These are phyloP conservation scores for Arthrinium phaeospermum DNA, from an alignment of 2,329 filamentous ascomycete genomes.

Conservation along the genomic window DNA sequence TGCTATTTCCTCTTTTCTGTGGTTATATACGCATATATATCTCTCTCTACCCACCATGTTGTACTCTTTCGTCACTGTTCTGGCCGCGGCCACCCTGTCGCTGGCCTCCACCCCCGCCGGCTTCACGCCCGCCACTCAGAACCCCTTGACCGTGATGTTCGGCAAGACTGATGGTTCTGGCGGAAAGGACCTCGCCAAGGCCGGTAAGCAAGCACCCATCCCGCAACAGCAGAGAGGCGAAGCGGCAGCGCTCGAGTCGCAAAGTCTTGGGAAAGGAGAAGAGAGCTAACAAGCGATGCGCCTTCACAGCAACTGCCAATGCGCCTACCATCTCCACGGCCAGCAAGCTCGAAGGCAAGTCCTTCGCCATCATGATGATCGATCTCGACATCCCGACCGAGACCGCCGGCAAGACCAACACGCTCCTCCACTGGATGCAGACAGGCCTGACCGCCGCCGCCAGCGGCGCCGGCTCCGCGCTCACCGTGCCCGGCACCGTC, in stretches of 20 bases:
- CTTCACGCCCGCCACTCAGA: conserved; percentile 46
- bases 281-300: background rate
- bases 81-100: conserved; percentile 41
- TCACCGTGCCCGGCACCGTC: conserved; percentile 29
- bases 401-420: conserved; percentile 42
- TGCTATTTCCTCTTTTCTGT: background rate
- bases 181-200: conserved; percentile 45
- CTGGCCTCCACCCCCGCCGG: conserved; percentile 48
- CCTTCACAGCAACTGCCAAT: conserved; percentile 38
- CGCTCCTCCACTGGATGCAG: conserved; percentile 51
- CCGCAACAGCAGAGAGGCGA: background rate
- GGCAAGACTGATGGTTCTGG: conserved; percentile 42
- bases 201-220: conserved; percentile 36
- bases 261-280: background rate
- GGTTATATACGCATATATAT: background rate
- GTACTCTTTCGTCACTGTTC: conserved; percentile 37
- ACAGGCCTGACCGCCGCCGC: conserved; percentile 39
- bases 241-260: background rate
- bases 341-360: conserved; percentile 45
- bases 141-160: conserved; percentile 47
- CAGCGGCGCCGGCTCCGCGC: conserved; percentile 31
- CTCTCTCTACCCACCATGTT: conserved; percentile 36
- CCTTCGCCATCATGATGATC: conserved; percentile 49
- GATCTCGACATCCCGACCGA: conserved; percentile 55
- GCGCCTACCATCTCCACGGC: conserved; percentile 44